Evolutionary conservation across 2,329 filamentous ascomycete genomes (phyloP).

Genomic region (Balansia obtecta): DNA sequence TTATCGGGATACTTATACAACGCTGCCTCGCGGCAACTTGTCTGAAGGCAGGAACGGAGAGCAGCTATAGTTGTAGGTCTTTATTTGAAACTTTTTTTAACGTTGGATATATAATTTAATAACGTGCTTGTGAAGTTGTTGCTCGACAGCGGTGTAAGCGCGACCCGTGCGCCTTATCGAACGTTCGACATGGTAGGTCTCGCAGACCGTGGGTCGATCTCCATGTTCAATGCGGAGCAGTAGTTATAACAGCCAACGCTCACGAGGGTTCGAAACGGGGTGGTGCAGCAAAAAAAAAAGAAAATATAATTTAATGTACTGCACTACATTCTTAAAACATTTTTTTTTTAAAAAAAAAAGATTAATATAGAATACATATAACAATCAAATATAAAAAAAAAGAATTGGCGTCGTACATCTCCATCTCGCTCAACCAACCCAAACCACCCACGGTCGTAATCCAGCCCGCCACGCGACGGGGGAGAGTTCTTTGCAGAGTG

Average conservation of each 20-base stretch:
- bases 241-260: neutral
- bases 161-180: no score
- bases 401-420: constrained; percentile 36
- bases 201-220: no score
- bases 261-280: neutral
- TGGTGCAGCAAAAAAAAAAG: neutral
- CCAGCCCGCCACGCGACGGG: constrained; percentile 59
- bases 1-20: constrained; percentile 20
- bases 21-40: constrained; percentile 36
- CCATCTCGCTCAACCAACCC: constrained; percentile 43
- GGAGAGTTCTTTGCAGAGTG: constrained; percentile 61
- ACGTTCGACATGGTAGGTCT: no score
- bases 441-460: constrained; percentile 52
- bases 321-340: neutral
- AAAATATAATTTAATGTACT: neutral
- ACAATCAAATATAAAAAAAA: constrained; percentile 14
- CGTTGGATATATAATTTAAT: neutral
- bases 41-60: constrained; percentile 11
- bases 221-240: no score
- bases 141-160: no score
- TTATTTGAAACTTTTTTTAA: constrained; percentile 6
- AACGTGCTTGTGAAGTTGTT: no score
- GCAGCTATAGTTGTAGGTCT: constrained; percentile 6
- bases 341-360: neutral
- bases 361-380: neutral